phyloP scores from a whole-genome alignment of 202 grass and related monocot genomes.

The Schoenoplectus triqueter region DNA sequence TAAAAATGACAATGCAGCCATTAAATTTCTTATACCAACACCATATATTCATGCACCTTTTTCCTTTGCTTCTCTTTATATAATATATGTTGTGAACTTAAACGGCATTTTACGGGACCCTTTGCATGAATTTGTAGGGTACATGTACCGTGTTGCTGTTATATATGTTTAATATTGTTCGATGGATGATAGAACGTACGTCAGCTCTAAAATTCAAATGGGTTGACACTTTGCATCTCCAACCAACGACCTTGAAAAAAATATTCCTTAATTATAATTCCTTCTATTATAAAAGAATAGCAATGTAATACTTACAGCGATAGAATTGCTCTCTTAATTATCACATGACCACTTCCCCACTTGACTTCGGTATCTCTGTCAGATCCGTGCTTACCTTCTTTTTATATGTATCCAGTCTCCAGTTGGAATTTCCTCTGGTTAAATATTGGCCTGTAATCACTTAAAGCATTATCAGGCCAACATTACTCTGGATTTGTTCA shows the following conservation, averaged over 20 bases:
- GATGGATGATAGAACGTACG: constrained; percentile 37
- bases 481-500: background rate
- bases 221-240: constrained; percentile 61
- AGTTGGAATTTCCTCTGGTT: background rate
- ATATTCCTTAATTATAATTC: constrained; percentile 14
- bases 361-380: constrained; percentile 78
- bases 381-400: constrained; percentile 40
- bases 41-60: too few relatives aligned
- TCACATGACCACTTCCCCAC: constrained; percentile 76
- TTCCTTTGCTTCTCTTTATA: too few relatives aligned
- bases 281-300: constrained; percentile 30
- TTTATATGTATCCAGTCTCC: constrained; percentile 15
- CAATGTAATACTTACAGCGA: constrained; percentile 49
- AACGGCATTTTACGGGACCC: too few relatives aligned
- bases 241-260: constrained; percentile 28
- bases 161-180: constrained; percentile 14
- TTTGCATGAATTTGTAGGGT: background rate
- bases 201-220: constrained; percentile 59
- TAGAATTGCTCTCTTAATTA: constrained; percentile 61
- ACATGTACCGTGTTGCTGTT: constrained; percentile 12
- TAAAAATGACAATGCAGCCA: too few relatives aligned
- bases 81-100: too few relatives aligned
- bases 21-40: too few relatives aligned
- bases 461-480: background rate
- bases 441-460: background rate